Evolutionary conservation across 352 stramenopile species (phyloP).

Genomic region (Aphanomyces cochlioides): DNA sequence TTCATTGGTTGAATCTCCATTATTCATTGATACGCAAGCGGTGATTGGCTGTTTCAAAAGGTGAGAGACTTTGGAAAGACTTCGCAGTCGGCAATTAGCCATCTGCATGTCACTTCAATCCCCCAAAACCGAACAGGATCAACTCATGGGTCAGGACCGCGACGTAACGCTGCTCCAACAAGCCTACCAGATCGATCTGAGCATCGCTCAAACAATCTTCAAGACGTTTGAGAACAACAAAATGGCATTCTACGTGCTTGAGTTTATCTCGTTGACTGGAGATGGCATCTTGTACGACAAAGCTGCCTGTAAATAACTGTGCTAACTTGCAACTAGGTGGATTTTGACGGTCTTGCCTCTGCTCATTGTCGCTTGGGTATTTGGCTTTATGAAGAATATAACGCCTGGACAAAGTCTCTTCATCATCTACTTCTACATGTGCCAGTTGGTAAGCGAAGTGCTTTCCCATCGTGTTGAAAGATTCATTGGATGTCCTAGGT

Average conservation of each 20-base stretch:
- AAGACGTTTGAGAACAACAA: constrained; percentile 3
- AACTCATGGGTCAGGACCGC: constrained; percentile 15
- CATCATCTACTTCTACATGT: constrained; percentile 48
- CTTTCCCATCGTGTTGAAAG: background rate
- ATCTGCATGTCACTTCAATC: constrained; percentile 13
- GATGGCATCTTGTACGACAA: constrained; percentile 73
- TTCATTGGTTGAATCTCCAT: background rate
- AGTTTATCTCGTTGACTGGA: constrained; percentile 74
- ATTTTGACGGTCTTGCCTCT: constrained; percentile 55
- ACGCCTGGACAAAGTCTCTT: constrained; percentile 38
- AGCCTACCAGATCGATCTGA: constrained; percentile 73
- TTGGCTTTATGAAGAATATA: constrained; percentile 37
- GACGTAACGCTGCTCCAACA: constrained; percentile 54
- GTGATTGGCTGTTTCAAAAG: background rate
- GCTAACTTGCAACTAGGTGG: constrained; percentile 38
- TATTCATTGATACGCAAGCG: background rate
- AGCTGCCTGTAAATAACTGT: background rate
- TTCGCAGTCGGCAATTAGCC: background rate
- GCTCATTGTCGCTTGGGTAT: constrained; percentile 40
- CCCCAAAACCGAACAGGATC: constrained; percentile 9
- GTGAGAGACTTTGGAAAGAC: constrained; percentile 9
- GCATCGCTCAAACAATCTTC: constrained; percentile 4
- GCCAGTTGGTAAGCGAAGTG: constrained; percentile 41
- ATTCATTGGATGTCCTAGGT: constrained; percentile 37
- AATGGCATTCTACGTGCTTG: constrained; percentile 27